phyloP scores from a whole-genome alignment of 1,139 yeast species.

The Debaryomycetaceae sp. region DNA sequence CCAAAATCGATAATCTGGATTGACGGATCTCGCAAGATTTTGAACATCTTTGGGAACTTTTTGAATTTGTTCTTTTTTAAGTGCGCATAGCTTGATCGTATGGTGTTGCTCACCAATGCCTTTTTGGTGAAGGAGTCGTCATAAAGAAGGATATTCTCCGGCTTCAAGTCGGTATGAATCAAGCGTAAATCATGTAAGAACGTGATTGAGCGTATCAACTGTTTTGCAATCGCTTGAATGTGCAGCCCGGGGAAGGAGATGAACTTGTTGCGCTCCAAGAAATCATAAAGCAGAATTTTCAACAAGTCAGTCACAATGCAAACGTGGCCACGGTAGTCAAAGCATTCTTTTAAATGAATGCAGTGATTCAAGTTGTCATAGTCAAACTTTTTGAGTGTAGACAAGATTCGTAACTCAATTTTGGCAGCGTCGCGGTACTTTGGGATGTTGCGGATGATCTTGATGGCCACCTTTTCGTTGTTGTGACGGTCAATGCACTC shows the following conservation, averaged over 20 bases:
- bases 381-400: slow-evolving; percentile 77
- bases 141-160: slow-evolving; percentile 83
- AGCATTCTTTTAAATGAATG: slow-evolving; percentile 81
- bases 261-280: slow-evolving; percentile 71
- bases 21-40: slow-evolving; percentile 69
- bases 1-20: slow-evolving; percentile 95
- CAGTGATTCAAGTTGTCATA: slow-evolving; percentile 64
- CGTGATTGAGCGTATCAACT: slow-evolving; percentile 78
- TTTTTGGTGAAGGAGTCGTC: slow-evolving; percentile 47
- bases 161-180: slow-evolving; percentile 92
- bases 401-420: slow-evolving; percentile 72
- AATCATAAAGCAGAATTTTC: slow-evolving; percentile 84
- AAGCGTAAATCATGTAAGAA: slow-evolving; percentile 84
- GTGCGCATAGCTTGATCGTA: slow-evolving; percentile 27
- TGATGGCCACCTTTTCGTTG: slow-evolving; percentile 75
- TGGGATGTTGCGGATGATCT: slow-evolving; percentile 78
- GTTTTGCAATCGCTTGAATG: slow-evolving; percentile 84
- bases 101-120: slow-evolving; percentile 30
- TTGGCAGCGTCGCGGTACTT: slow-evolving; percentile 83
- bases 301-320: slow-evolving; percentile 88
- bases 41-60: slow-evolving; percentile 37
- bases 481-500: slow-evolving; percentile 59
- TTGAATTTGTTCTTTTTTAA: slow-evolving; percentile 18
- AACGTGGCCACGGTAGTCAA: slow-evolving; percentile 90
- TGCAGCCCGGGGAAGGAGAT: slow-evolving; percentile 78